These are phyloP conservation scores for Xylaria sp. DNA, from an alignment of 2,329 filamentous ascomycete species.

Conservation along the genomic window DNA sequence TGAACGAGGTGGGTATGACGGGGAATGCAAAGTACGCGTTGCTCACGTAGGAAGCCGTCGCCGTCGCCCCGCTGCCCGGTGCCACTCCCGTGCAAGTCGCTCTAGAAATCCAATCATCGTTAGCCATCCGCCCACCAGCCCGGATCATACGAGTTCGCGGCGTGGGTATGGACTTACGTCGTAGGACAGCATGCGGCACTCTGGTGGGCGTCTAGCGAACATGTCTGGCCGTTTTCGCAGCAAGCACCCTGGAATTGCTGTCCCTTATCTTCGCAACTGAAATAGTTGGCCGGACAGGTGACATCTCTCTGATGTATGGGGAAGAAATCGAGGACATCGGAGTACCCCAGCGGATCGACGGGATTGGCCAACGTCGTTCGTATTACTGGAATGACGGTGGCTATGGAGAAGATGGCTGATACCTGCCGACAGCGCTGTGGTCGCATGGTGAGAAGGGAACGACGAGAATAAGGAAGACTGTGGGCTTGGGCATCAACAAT, in stretches of 20 bases:
- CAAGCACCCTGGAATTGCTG: conserved; percentile 61
- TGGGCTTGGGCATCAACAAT: conserved; percentile 13
- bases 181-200: conserved; percentile 66
- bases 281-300: conserved; percentile 61
- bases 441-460: conserved; percentile 40
- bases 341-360: conserved; percentile 43
- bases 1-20: conserved; percentile 64
- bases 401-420: conserved; percentile 32
- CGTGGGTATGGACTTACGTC: conserved; percentile 54
- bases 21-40: conserved; percentile 72
- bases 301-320: conserved; percentile 45
- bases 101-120: conserved; percentile 48
- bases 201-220: conserved; percentile 60
- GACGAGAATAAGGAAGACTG: not conserved
- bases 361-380: conserved; percentile 38
- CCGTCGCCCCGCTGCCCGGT: conserved; percentile 52
- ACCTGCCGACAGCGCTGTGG: conserved; percentile 36
- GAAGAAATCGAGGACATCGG: conserved; percentile 42
- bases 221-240: conserved; percentile 63
- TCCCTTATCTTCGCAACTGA: conserved; percentile 62
- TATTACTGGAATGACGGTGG: conserved; percentile 37
- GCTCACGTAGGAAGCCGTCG: conserved; percentile 62
- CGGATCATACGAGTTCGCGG: not conserved
- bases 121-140: not conserved
- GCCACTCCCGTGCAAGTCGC: conserved; percentile 67